phyloP scores from a whole-genome alignment of 2,329 filamentous ascomycete genomes.

The Nemania abortiva region DNA sequence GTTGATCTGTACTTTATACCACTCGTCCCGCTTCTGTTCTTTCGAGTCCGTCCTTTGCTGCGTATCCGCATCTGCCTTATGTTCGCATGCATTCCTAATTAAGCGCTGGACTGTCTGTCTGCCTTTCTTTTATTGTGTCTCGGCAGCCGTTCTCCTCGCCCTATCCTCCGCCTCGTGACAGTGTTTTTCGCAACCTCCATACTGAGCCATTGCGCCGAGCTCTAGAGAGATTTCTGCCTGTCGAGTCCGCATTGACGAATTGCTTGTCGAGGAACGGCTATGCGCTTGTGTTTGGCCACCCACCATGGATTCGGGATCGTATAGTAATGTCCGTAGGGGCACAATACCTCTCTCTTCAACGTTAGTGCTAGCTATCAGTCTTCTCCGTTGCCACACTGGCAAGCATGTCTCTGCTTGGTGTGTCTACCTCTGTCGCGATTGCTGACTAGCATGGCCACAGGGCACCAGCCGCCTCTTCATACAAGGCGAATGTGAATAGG shows the following conservation, averaged over 20 bases:
- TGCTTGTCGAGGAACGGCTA: conserved; percentile 12
- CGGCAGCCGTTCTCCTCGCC: neutral
- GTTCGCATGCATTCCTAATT: conserved; percentile 24
- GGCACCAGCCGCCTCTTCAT: conserved; percentile 54
- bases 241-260: neutral
- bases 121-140: neutral
- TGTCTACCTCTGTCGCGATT: neutral
- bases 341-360: conserved; percentile 33
- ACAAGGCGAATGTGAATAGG: conserved; percentile 88
- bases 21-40: conserved; percentile 20
- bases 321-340: conserved; percentile 40
- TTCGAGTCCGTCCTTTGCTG: neutral
- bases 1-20: conserved; percentile 28
- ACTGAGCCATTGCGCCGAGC: neutral
- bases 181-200: neutral
- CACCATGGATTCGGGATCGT: conserved; percentile 43
- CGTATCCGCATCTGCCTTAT: conserved; percentile 14
- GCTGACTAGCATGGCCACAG: conserved; percentile 25
- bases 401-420: neutral
- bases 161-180: neutral
- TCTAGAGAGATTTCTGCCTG: neutral
- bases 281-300: conserved; percentile 21
- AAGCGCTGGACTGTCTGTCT: neutral
- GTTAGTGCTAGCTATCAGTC: conserved; percentile 33
- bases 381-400: neutral